Base-by-base conservation (phyloP, 2,329 filamentous ascomycete genomes). In the Diaporthe sp. region DNA sequence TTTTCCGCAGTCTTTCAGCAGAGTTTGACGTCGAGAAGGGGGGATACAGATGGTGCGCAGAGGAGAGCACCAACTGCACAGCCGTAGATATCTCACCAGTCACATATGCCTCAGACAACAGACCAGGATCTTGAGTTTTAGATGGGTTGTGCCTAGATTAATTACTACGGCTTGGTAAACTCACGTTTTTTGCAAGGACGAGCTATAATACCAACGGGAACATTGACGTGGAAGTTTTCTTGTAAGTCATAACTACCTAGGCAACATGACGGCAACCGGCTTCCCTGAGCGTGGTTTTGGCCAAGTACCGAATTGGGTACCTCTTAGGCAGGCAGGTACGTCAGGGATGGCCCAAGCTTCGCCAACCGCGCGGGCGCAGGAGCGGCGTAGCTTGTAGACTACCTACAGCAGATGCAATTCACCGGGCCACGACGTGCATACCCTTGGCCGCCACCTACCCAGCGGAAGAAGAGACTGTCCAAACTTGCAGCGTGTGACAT, bases 281-380 rank as follows among this genome's bases (percentile, higher is more conserved):
- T 51, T 15, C 44, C 37, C 44, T n/a, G 20, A 8, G 4, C 31
- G 22, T 51, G 31, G 63, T 34, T 37, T 31, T 31, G 17, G 42
- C 25, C 61, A n/a, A 4, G 28, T 22, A 31, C 4, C 15, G 2
- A 28, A 1, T 0, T 15, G 22, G 22, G 31, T 70, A 70, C n/a
- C 31, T 28, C 8, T 28, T 31, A 22, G 65, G 65, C 65, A 55
- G 51, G 37, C 37, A 47, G 31, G 72, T 74, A 74, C 72, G 72
- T 74, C 72, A 74, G 53, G 34, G 49, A 55, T 73, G 72, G 72
- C 57, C 72, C 60, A 74, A 74, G 72, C 73, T 74, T 58, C 63
- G 53, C 47, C 63, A 47, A 34, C 55, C 34, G 31, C 61, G 44
- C 44, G 20, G 63, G 63, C 63, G 44, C 63, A 67, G 44, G 22